Percentiles rank a stretch among this genome's conserved stretches.
Evolutionary conservation across 2,329 filamentous ascomycete genomes (phyloP).

Genomic region (Colletotrichum camelliae): DNA sequence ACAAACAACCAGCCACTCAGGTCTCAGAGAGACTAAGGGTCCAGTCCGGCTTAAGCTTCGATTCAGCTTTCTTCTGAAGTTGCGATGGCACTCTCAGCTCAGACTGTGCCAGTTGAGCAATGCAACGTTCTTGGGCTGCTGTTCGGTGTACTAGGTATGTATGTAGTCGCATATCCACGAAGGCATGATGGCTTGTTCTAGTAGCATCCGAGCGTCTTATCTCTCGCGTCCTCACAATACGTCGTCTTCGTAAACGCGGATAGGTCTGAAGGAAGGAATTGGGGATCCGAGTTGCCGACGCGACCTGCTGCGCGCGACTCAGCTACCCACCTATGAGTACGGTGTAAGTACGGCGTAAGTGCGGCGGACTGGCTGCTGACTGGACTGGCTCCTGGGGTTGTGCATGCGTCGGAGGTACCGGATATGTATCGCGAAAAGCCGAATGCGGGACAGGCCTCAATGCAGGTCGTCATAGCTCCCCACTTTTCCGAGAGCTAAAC

Average conservation of each 20-base stretch:
- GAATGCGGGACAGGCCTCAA: constrained; percentile 17
- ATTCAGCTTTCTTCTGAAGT: neutral
- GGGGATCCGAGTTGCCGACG: neutral
- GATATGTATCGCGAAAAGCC: constrained; percentile 10
- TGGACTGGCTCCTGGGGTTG: neutral
- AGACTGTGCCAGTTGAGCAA: neutral
- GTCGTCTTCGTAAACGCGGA: neutral
- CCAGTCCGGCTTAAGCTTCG: neutral
- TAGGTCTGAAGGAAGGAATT: neutral
- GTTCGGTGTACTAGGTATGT: neutral
- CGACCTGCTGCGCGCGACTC: neutral
- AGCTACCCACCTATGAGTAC: neutral
- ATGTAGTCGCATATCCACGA: neutral
- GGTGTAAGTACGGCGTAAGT: neutral
- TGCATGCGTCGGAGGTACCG: constrained; percentile 14
- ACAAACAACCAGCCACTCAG: neutral
- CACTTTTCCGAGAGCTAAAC: constrained; percentile 18
- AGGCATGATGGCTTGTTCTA: neutral
- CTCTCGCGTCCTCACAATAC: neutral
- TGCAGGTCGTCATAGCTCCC: constrained; percentile 25
- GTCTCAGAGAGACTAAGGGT: neutral
- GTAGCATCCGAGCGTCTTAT: neutral
- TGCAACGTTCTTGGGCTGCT: neutral
- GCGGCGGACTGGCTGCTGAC: neutral
- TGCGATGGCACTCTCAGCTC: neutral